Conservation (phyloP, 2,329 filamentous ascomycete genomes). For the Hymenoscyphus occultus region DNA sequence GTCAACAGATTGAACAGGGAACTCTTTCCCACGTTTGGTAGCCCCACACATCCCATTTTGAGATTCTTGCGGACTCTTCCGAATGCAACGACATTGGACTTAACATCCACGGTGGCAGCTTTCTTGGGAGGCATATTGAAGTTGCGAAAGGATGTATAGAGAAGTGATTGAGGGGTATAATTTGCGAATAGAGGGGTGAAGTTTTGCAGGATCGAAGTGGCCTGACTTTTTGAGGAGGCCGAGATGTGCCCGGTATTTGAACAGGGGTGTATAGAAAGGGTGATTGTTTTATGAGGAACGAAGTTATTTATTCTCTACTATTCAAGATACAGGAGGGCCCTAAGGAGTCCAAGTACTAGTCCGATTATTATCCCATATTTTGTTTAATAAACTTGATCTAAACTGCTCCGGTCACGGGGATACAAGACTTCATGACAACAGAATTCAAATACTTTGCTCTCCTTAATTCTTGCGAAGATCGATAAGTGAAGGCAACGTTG, state of each 20-base stretch:
- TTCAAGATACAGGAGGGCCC: too few species aligned
- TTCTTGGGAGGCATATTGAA: conserved; percentile 44
- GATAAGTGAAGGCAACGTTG: too few species aligned
- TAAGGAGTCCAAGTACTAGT: too few species aligned
- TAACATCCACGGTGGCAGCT: conserved; percentile 37
- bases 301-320: not conserved
- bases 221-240: conserved; percentile 1
- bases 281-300: not conserved
- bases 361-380: too few species aligned
- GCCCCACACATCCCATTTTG: conserved; percentile 47
- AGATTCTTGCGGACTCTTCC: conserved; percentile 45
- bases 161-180: conserved; percentile 6
- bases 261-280: not conserved
- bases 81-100: conserved; percentile 46
- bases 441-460: too few species aligned
- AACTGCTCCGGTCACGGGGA: too few species aligned
- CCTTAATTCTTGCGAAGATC: too few species aligned
- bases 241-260: not conserved
- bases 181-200: not conserved
- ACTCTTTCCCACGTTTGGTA: conserved; percentile 47
- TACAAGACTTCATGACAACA: too few species aligned
- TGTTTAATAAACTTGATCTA: too few species aligned
- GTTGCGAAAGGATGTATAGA: not conserved
- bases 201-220: conserved; percentile 1
- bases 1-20: conserved; percentile 47